phyloP scores from a whole-genome alignment of 305 asterid species.

The Fraxinus xanthoxyloides region DNA sequence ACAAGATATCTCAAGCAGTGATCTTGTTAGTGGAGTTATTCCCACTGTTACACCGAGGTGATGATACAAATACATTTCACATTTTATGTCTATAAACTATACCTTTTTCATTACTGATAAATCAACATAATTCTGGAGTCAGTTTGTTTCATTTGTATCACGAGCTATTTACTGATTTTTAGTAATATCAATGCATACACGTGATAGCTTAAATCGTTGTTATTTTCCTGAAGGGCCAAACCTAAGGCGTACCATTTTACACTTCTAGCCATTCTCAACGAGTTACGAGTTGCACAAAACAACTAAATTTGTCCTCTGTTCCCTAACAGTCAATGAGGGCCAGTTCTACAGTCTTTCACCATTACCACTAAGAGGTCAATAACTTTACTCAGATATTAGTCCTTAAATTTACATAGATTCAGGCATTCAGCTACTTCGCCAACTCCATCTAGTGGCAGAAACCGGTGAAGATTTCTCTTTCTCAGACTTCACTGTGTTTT shows the following conservation, averaged over 20 bases:
- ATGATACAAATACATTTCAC: background rate
- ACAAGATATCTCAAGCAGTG: slow-evolving; percentile 72
- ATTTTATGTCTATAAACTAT: background rate
- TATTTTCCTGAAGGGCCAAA: background rate
- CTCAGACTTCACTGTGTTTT: slow-evolving; percentile 19
- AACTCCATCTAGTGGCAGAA: slow-evolving; percentile 43
- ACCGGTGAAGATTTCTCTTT: slow-evolving; percentile 29
- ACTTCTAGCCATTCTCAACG: background rate
- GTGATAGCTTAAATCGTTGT: background rate
- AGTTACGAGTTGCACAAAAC: background rate
- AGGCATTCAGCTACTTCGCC: slow-evolving; percentile 32
- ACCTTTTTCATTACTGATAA: background rate
- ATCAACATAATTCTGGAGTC: slow-evolving; percentile 17
- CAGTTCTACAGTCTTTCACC: background rate
- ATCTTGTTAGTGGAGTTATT: slow-evolving; percentile 66
- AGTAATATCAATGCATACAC: background rate
- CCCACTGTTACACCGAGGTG: slow-evolving; percentile 71
- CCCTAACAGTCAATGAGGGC: background rate
- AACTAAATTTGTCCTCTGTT: background rate
- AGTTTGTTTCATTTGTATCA: slow-evolving; percentile 1
- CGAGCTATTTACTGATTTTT: background rate
- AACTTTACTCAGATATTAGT: background rate
- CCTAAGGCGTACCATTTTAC: background rate
- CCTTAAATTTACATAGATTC: background rate
- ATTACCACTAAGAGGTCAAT: background rate